Evolutionary conservation across 2,329 filamentous ascomycete species (phyloP), one percentile per base, ranked within the genome.

Genomic region (Cryphonectria naterciae): DNA sequence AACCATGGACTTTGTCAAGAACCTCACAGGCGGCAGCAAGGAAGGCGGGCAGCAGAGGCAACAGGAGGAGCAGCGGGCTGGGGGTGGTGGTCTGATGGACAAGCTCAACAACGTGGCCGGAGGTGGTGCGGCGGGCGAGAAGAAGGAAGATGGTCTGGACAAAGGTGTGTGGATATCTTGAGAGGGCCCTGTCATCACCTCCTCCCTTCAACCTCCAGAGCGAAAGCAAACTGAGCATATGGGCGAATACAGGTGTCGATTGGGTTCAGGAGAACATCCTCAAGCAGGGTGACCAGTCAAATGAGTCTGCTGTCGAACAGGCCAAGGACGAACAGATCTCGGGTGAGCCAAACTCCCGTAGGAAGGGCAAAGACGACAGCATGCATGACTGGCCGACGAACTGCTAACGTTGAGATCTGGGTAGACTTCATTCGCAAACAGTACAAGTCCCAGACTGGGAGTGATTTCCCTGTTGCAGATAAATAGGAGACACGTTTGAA

Each of bases 131-230:
- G 84, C 92, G 80, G 89, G 91, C 78, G 93, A 95, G 87, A 91
- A 93, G 87, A 92, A 94, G 76, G 93, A 96, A 81, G 92, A 95
- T 77, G 82, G 80, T n/a, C 87, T 96, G 67, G 93, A 96, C 83
- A 96, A 96, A 84, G 91, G 92, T 93, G 13, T 52, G 15, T 58
- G 22, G n/a, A n/a, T 22, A n/a, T 49, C 46, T 37, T 17, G 25
- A 11, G 15, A 17, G 54, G 28, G 5, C 54, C 28, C n/a, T 52
- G 39, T 13, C 35, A 25, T 25, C 22, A 43, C 10, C 46, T 49
- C 46, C 46, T 49, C 17, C 5, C 28, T 28, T 35, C 39, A 19
- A 8, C 43, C 32, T 41, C 43, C 8, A 32, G 22, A 49, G 46
- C 1, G 4, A 2, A 10, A 39, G 4, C n/a, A 41, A 54, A 65